Base-by-base conservation (phyloP, 768 basidiomycete genomes). In the Hygrophoropsis aurantiaca region DNA sequence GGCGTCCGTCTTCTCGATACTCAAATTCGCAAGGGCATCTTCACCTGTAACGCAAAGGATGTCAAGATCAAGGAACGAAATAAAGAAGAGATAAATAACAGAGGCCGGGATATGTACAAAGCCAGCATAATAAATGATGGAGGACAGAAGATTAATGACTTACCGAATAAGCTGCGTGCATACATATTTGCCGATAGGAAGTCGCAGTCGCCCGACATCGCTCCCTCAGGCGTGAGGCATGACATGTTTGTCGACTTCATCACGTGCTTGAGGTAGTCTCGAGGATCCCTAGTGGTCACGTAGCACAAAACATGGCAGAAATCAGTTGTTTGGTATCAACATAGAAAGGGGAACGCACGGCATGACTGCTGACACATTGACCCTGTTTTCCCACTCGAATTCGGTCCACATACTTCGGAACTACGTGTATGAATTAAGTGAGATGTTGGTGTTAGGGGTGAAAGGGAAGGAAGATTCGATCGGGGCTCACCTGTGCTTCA, bases 351-450 rank as follows among this genome's bases (percentile, higher is more conserved):
- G n/a, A n/a, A n/a, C 89, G 57, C 70, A 90, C 87, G 85, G 80
- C 67, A 94, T 81, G 19, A 81, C 69, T 38, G 85, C 89, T 54
- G 84, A 85, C 45, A 97, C 90, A 61, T 97, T 97, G 46, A 98
- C 95, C 58, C 94, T 81, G 72, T 99, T 99, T 78, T 99, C 95
- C 95, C 95, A 99, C 67, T 99, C 95, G 59, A 99, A 99, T 67
- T 98, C 97, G 21, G 94, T 99, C 95, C 95, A 97, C 93, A 95
- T 95, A 66, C 82, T 90, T 25, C 95, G 82, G 82, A 95, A 95
- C 88, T 94, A 58, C 7, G 36, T 52, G 16, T n/a, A n/a, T n/a
- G n/a, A n/a, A n/a, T n/a, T n/a, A n/a, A n/a, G n/a, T n/a, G n/a
- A n/a, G 15, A 41, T 39, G 27, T 19, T 37, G 26, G 20, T 43